Evolutionary conservation across 1,139 yeast species (phyloP), one percentile per base, ranked within the genome.

Genomic region (Diutina catenulata): DNA sequence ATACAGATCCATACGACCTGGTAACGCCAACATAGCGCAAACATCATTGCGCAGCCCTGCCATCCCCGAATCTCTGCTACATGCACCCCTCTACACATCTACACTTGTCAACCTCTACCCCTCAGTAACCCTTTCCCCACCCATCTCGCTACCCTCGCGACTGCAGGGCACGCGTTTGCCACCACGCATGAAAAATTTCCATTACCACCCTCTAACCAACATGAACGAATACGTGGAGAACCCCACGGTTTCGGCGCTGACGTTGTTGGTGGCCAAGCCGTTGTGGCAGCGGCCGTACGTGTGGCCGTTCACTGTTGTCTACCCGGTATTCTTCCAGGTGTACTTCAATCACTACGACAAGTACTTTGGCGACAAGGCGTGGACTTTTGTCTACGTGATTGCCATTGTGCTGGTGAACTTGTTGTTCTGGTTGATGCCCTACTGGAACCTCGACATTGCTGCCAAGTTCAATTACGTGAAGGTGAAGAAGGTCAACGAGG

Each of bases 321-420:
- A 91, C 54, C 95, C 96, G 9, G 52, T 71, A 21, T 86, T 83
- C 56, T 62, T 67, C 40, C 78, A 82, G 50, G 57, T 83, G 36
- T 91, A 83, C 57, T 53, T 59, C 44, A 61, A 64, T 43, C 76
- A 79, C 42, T 91, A 91, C 57, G 97, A 91, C 42, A 65, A 61
- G 40, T 84, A 84, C 54, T 80, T 91, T 49, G 80, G 71, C 39
- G 95, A 95, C 25, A 62, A 70, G 38, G 87, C 80, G 59, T 78
- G 86, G 86, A 91, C 97, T 0, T 86, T 84, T 57, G 94, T 91
- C 28, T 88, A 76, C 50, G 63, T 86, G 36, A 81, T 94, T 42
- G 59, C 86, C 7, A 68, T 88, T 40, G 58, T 80, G 24, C 76
- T 95, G 6, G 44, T 81, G 41, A 93, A 91, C 54, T 63, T 79